These are phyloP conservation scores for Penicillium brasilianum DNA, from an alignment of 2,329 filamentous ascomycete genomes.

Conservation along the genomic window DNA sequence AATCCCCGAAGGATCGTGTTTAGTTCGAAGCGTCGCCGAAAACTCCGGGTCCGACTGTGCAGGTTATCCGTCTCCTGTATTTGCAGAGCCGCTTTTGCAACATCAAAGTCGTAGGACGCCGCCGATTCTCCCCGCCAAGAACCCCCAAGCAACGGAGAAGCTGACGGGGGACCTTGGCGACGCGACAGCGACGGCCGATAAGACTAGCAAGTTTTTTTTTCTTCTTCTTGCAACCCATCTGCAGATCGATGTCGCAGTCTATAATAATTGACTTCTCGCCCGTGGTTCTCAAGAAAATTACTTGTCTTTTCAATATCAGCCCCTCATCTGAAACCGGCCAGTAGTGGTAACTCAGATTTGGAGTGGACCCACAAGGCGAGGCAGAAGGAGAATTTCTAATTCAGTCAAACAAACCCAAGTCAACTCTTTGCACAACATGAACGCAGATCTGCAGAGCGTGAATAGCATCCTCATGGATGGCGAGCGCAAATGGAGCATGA, in stretches of 20 bases:
- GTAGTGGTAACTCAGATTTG: background rate
- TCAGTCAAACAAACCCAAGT: slow-evolving; percentile 6
- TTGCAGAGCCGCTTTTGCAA: background rate
- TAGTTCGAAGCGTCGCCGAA: no score
- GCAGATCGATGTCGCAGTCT: background rate
- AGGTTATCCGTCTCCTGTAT: background rate
- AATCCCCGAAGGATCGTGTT: background rate
- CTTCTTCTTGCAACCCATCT: background rate
- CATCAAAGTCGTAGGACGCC: background rate
- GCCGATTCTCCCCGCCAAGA: slow-evolving; percentile 10
- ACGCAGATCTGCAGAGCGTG: slow-evolving; percentile 6
- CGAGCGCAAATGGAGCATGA: slow-evolving; percentile 37
- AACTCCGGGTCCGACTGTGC: background rate
- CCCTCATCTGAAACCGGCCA: background rate
- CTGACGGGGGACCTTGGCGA: slow-evolving; percentile 17
- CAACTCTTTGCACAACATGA: slow-evolving; percentile 1
- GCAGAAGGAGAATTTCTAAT: background rate
- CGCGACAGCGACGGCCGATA: slow-evolving; percentile 19
- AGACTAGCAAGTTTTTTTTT: slow-evolving; percentile 14
- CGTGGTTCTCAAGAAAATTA: background rate
- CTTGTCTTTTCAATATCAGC: background rate
- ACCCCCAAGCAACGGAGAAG: slow-evolving; percentile 8
- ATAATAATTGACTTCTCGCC: background rate
- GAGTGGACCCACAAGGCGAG: background rate
- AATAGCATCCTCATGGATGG: slow-evolving; percentile 11